Base-by-base conservation (phyloP, 331 rosid species). In the Dryas integrifolia region DNA sequence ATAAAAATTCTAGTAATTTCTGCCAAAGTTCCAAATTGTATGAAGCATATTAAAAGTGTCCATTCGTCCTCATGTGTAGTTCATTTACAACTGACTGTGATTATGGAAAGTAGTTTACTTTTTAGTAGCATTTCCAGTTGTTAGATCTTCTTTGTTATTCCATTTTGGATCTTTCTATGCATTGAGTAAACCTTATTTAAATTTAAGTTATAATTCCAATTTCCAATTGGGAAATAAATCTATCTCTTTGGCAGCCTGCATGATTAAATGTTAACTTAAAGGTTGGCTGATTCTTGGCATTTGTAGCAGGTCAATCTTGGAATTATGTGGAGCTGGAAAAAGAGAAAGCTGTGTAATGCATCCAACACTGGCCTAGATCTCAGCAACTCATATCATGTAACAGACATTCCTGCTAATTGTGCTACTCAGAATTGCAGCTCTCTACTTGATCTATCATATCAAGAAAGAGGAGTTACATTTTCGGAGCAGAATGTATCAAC, bases 271-370 rank as follows among this genome's bases (percentile, higher is more conserved):
- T 65, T 10, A 5, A 69, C 50, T 18, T 4, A 7, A 2, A 46
- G n/a, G 9, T 9, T 15, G 5, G 40, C 30, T 72, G 21, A 63
- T 12, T 47, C 6, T 62, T 73, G 9, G 48, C 39, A 16, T 39
- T 41, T 73, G 65, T 62, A 39, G 77, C 70, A 83, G 86, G 43
- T 83, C 5, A 41, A 83, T 74, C 77, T 83, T 69, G 81, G 80
- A 47, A 79, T 83, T 47, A 53, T 64, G 58, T 72, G 86, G 83
- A 67, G 68, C 74, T 76, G 84, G 86, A 76, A 79, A 77, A 72
- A 63, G 77, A 51, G 70, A 76, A 69, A 76, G 72, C 70, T 55
- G 68, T 51, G 59, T 47, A 60, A 60, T 24, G 58, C 30, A 44
- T 45, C 49, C 38, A 15, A 30, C 8, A 13, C 56, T 26, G 43